Conservation (phyloP, 2,329 filamentous ascomycete genomes). For the Westerdykella aurantiaca region DNA sequence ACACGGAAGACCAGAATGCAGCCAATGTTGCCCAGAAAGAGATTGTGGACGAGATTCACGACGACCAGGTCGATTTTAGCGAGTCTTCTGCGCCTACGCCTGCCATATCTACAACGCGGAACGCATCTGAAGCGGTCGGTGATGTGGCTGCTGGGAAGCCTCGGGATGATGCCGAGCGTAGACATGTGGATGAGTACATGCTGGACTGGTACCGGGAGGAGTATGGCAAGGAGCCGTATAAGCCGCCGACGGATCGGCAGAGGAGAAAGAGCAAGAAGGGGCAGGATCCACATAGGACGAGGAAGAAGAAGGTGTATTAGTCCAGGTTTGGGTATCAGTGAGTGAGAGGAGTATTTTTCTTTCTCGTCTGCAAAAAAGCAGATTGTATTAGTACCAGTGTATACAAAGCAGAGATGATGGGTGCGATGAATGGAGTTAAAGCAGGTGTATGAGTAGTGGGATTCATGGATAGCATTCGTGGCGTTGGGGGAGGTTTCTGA, state of each 20-base stretch:
- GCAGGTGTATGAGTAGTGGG: no score
- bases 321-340: not conserved
- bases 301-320: conserved; percentile 27
- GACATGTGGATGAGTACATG: conserved; percentile 37
- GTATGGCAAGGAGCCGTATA: conserved; percentile 29
- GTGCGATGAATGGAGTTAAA: no score
- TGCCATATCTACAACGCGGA: conserved; percentile 19
- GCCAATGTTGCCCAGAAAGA: conserved; percentile 86
- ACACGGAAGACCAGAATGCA: conserved; percentile 83
- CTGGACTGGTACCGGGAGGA: conserved; percentile 25
- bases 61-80: conserved; percentile 40
- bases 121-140: conserved; percentile 14
- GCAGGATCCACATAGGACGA: conserved; percentile 26
- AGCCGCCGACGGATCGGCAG: conserved; percentile 28
- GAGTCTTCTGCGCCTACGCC: conserved; percentile 19
- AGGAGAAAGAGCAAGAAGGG: conserved; percentile 25
- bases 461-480: no score
- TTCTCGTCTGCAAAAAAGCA: no score
- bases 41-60: conserved; percentile 55
- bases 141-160: not conserved
- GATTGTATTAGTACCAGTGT: no score
- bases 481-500: no score
- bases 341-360: not conserved
- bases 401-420: no score
- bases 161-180: conserved; percentile 10